Conservation (phyloP, 2,329 filamentous ascomycete species). For the Aspergillus candidus region DNA sequence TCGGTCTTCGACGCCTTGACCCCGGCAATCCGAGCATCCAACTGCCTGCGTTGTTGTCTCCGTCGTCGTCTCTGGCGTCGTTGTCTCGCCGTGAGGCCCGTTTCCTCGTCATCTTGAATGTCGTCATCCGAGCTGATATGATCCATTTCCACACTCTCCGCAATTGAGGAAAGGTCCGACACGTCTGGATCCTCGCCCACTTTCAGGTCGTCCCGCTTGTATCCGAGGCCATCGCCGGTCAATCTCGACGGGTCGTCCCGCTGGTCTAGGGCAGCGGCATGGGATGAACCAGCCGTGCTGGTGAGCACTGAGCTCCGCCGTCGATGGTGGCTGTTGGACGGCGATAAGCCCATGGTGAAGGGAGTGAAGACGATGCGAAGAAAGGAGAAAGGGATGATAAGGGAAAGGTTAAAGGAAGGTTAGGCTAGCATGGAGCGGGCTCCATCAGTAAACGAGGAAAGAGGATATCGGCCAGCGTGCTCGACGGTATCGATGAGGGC, state of each 20-base stretch:
- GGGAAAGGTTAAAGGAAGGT: not conserved
- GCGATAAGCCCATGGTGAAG: constrained; percentile 29
- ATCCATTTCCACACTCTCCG: constrained; percentile 50
- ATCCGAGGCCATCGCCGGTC: constrained; percentile 17
- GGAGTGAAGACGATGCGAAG: not conserved
- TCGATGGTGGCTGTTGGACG: constrained; percentile 31
- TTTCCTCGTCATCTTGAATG: constrained; percentile 80
- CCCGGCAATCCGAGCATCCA: constrained; percentile 64
- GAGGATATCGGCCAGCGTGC: not conserved
- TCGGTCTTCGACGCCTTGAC: constrained; percentile 62
- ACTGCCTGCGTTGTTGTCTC: constrained; percentile 59
- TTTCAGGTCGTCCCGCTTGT: constrained; percentile 32
- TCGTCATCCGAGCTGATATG: constrained; percentile 63
- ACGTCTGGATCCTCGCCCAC: constrained; percentile 31
- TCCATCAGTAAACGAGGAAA: constrained; percentile 12
- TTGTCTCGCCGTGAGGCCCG: constrained; percentile 71
- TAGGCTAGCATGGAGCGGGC: constrained; percentile 5
- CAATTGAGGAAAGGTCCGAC: constrained; percentile 38
- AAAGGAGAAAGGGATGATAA: constrained; percentile 1
- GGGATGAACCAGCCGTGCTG: constrained; percentile 47
- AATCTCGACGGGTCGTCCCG: constrained; percentile 26
- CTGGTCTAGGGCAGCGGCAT: constrained; percentile 27
- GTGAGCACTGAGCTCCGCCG: constrained; percentile 35
- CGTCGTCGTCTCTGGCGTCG: constrained; percentile 59
- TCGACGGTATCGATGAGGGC: not conserved